phyloP scores from a whole-genome alignment of 2,329 filamentous ascomycete genomes.

The Alternaria sp. region DNA sequence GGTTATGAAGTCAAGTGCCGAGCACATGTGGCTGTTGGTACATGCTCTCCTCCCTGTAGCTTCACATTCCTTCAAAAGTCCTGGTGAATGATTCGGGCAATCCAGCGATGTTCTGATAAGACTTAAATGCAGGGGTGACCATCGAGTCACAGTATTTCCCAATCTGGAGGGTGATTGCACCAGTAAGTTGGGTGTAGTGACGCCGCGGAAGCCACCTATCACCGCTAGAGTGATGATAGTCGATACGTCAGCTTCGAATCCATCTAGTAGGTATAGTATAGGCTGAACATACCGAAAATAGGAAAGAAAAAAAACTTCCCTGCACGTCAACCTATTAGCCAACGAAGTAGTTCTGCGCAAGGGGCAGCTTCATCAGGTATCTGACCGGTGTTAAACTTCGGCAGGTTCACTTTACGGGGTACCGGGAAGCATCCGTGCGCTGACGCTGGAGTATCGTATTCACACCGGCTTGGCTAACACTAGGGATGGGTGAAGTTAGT shows the following conservation, averaged over 20 bases:
- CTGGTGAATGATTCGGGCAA: background rate
- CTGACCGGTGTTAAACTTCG: constrained; percentile 10
- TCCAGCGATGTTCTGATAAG: background rate
- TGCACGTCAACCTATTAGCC: background rate
- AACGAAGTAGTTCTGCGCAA: constrained; percentile 15
- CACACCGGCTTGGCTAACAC: background rate
- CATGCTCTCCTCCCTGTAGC: constrained; percentile 2
- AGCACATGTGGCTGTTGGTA: background rate
- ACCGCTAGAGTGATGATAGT: background rate
- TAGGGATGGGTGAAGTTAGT: background rate
- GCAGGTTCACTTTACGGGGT: constrained; percentile 9
- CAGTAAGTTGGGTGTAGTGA: background rate
- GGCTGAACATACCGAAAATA: background rate
- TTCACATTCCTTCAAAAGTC: constrained; percentile 1
- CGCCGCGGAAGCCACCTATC: background rate
- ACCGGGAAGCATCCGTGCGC: background rate
- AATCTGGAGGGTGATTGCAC: background rate
- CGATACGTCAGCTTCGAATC: background rate
- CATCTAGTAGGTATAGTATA: background rate
- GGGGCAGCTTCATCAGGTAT: constrained; percentile 8
- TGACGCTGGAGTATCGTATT: background rate
- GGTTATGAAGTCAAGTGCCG: background rate
- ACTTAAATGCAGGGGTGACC: background rate
- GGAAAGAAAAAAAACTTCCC: background rate
- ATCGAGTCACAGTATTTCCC: background rate